A percentile compares a stretch with the other conserved stretches of the same genome.
phyloP scores from a whole-genome alignment of 306 rosid species.

The Cucurbita ficifolia region DNA sequence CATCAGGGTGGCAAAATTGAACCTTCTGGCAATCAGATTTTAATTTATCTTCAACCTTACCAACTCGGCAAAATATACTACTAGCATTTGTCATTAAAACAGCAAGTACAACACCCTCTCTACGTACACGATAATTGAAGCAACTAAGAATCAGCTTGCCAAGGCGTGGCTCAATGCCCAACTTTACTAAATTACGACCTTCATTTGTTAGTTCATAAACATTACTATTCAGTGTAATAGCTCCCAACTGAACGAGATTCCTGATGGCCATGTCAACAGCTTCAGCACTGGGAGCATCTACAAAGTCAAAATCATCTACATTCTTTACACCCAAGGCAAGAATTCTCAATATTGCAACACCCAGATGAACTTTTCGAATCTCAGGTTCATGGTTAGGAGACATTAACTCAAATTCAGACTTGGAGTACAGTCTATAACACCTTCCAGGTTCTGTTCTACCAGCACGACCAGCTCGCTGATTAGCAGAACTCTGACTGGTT shows the following conservation, averaged over 20 bases:
- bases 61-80: constrained; percentile 81
- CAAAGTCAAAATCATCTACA: constrained; percentile 65
- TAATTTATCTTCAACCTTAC: constrained; percentile 53
- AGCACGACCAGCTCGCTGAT: constrained; percentile 93
- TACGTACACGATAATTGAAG: constrained; percentile 27
- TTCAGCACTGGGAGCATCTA: constrained; percentile 76
- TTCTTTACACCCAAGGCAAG: constrained; percentile 73
- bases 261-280: constrained; percentile 70
- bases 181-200: constrained; percentile 48
- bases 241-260: constrained; percentile 66
- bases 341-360: constrained; percentile 79
- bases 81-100: constrained; percentile 86
- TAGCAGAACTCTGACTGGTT: constrained; percentile 87
- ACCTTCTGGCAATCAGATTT: constrained; percentile 77
- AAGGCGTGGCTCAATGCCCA: constrained; percentile 95
- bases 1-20: constrained; percentile 74
- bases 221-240: constrained; percentile 28
- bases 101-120: constrained; percentile 81
- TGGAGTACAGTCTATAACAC: constrained; percentile 81
- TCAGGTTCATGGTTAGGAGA: constrained; percentile 77
- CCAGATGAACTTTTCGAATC: constrained; percentile 93
- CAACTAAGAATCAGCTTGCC: constrained; percentile 83
- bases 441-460: constrained; percentile 89
- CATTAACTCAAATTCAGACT: constrained; percentile 58
- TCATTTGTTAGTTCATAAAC: constrained; percentile 46